Base-by-base conservation (phyloP, 441 rosid genomes). In the Daphne laureola region DNA sequence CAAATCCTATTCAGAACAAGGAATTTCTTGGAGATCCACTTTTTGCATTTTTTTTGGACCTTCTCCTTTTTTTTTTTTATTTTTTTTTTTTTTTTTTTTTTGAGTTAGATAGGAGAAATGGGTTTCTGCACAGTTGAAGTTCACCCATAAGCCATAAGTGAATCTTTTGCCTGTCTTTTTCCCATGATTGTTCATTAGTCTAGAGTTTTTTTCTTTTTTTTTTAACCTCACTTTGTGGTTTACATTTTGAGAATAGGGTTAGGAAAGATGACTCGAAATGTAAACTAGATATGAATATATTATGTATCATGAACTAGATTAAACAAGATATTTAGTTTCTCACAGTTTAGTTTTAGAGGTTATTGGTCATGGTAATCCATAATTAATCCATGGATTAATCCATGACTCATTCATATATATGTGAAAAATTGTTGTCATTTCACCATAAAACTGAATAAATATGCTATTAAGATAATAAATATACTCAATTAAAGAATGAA, bases 1-100 rank as follows among this genome's bases (percentile, higher is more conserved):
- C 86, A 35, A 82, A 79, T 64, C 87, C 87, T 46, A 69, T 64
- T 40, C 83, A 76, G 54, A 83, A 80, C 76, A 70, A 75, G 70
- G 60, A 57, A 63, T 3, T 18, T 64, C 58, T 52, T 41, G 51
- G 53, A 44, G 73, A 69, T 68, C 74, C 17, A 50, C 57, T 58
- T 73, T 71, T 76, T 70, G 70, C 57, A 44, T 63, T 68, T 72
- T 43, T 43, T 53, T 23, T 56, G 1, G 55, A 40, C 48, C 40
- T 21, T 21, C 25, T 21, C 3, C 25, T 21, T 21, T 4, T 21
- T 18, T 3, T 18, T 43, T 46, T 43, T 49, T 43, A 44, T 47
- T 57, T 72, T 53, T 54, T 54, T 53, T 54, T 50, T n/a, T 49
- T 43, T 47, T 47, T 57, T 72, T 53, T 54, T 54, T 53, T 54